Conservation (phyloP, 139 green algal genomes). For the Edaphochlamys debaryana region DNA sequence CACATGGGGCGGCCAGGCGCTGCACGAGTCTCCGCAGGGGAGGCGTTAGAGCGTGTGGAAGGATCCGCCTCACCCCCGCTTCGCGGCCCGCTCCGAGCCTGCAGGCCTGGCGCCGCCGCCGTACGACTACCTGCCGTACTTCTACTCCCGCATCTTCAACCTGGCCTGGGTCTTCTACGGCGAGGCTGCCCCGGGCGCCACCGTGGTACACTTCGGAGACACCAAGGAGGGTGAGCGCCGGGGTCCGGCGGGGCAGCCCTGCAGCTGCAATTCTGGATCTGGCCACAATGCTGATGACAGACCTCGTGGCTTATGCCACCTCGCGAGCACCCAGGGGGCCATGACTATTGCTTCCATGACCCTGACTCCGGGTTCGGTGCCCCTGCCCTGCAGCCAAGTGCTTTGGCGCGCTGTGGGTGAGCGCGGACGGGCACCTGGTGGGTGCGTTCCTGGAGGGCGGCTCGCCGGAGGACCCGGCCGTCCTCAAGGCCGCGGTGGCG, state of each 20-base stretch:
- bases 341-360: too few species aligned
- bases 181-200: constrained; percentile 48
- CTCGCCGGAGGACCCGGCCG: constrained; percentile 75
- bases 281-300: too few species aligned
- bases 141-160: constrained; percentile 93
- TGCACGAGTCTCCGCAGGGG: too few species aligned
- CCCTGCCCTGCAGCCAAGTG: constrained; percentile 58
- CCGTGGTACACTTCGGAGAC: constrained; percentile 70
- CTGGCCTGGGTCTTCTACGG: constrained; percentile 91
- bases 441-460: constrained; percentile 89
- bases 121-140: constrained; percentile 96
- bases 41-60: too few species aligned
- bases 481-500: constrained; percentile 67
- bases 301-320: too few species aligned
- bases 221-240: not conserved
- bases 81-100: constrained; percentile 27
- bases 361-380: not conserved
- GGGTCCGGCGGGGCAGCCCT: too few species aligned
- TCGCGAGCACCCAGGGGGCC: too few species aligned
- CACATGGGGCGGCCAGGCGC: too few species aligned
- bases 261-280: too few species aligned
- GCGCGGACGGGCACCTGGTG: constrained; percentile 76
- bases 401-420: constrained; percentile 90
- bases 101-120: constrained; percentile 47
- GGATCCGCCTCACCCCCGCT: not conserved